These are phyloP conservation scores for Claviceps maximensis DNA, from an alignment of 2,329 filamentous ascomycete genomes.

Conservation along the genomic window DNA sequence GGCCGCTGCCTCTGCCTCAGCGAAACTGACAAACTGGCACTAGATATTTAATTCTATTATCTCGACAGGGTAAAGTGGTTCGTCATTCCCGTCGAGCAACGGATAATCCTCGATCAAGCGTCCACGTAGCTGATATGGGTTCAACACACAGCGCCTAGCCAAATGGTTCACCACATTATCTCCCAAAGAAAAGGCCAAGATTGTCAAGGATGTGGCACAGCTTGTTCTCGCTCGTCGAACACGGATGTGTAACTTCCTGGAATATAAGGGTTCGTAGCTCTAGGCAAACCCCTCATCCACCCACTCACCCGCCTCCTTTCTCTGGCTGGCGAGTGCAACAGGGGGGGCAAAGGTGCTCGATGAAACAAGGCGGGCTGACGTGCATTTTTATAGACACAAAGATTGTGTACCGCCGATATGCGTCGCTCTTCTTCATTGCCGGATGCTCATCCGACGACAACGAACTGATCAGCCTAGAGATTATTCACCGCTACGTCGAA, in stretches of 20 bases:
- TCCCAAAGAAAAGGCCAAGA: constrained; percentile 98
- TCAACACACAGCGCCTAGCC: constrained; percentile 63
- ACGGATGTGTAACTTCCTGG: constrained; percentile 99
- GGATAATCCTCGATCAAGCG: background rate
- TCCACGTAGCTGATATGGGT: constrained; percentile 4
- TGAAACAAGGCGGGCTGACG: background rate
- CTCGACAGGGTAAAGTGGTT: constrained; percentile 98
- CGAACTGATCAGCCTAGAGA: constrained; percentile 93
- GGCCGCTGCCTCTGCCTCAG: background rate
- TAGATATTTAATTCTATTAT: constrained; percentile 95
- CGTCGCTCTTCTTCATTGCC: constrained; percentile 97
- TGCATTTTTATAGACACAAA: constrained; percentile 60
- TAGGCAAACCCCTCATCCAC: background rate
- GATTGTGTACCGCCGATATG: constrained; percentile 96
- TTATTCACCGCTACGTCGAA: constrained; percentile 98
- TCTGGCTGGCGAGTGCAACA: background rate
- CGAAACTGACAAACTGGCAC: constrained; percentile 11
- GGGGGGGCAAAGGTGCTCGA: background rate
- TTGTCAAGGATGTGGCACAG: constrained; percentile 98
- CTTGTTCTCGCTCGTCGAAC: constrained; percentile 90
- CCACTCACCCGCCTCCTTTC: background rate
- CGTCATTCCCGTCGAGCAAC: constrained; percentile 25
- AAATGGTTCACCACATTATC: constrained; percentile 99
- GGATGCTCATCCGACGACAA: constrained; percentile 96
- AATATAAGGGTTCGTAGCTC: constrained; percentile 72